Percentiles rank a stretch among this genome's conserved stretches.
Evolutionary conservation across 139 green algal genomes (phyloP).

Genomic region (Closterium sp.): DNA sequence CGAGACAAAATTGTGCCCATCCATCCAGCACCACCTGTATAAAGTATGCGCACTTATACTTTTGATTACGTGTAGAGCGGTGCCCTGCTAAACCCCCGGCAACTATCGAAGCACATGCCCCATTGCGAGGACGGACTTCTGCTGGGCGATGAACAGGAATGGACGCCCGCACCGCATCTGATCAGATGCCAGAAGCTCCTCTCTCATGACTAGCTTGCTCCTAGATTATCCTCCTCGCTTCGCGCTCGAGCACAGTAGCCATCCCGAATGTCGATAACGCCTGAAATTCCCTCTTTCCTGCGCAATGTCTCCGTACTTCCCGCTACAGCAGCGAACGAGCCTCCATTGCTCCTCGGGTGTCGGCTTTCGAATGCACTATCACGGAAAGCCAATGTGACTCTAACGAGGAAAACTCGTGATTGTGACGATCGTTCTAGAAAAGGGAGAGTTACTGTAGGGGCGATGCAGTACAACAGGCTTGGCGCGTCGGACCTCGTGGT

Average conservation of each 20-base stretch:
- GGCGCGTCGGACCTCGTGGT: constrained; percentile 23
- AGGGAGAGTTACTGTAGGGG: not conserved
- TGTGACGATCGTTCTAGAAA: not conserved
- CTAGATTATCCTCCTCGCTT: too few relatives aligned
- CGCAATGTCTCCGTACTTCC: not conserved
- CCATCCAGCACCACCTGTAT: too few relatives aligned
- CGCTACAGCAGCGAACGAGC: not conserved
- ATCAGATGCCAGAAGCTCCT: too few relatives aligned
- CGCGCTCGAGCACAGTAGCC: not conserved
- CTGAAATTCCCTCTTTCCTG: not conserved
- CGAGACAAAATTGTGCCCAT: too few relatives aligned
- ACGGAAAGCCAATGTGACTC: not conserved
- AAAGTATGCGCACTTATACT: too few relatives aligned
- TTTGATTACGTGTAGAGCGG: too few relatives aligned
- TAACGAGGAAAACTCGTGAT: not conserved
- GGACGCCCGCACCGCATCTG: too few relatives aligned
- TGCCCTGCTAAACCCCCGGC: too few relatives aligned
- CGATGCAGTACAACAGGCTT: constrained; percentile 17
- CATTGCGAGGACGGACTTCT: too few relatives aligned
- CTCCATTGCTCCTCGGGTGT: not conserved
- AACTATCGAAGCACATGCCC: too few relatives aligned
- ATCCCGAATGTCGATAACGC: not conserved
- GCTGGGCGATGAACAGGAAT: too few relatives aligned
- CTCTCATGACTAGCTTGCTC: too few relatives aligned
- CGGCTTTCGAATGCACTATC: not conserved